Conservation (phyloP, 2,329 filamentous ascomycete genomes). For the Achaetomium macrosporum region DNA sequence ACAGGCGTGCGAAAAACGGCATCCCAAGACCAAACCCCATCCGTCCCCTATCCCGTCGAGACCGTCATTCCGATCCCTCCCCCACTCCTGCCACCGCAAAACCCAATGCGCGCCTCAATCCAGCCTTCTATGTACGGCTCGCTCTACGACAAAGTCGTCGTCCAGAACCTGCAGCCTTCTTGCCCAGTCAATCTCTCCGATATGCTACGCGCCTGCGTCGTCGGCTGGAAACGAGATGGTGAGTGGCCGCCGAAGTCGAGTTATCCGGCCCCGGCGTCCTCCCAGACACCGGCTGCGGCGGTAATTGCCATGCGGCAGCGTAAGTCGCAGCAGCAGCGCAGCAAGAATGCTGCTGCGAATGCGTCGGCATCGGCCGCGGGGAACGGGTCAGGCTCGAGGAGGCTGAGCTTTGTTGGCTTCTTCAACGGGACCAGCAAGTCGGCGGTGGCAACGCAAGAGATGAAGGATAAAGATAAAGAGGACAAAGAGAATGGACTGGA, state of each 20-base stretch:
- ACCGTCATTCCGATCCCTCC: slow-evolving; percentile 65
- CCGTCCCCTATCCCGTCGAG: slow-evolving; percentile 45
- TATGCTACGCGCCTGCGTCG: slow-evolving; percentile 72
- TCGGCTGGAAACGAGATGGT: slow-evolving; percentile 87
- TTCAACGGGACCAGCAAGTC: slow-evolving; percentile 5
- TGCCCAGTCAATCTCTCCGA: slow-evolving; percentile 84
- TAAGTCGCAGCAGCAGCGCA: slow-evolving; percentile 15
- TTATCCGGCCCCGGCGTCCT: slow-evolving; percentile 10
- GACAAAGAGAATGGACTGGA: slow-evolving; percentile 4
- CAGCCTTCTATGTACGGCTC: slow-evolving; percentile 66
- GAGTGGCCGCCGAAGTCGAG: slow-evolving; percentile 73
- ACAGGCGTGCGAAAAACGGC: slow-evolving; percentile 7
- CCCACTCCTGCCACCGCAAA: slow-evolving; percentile 65
- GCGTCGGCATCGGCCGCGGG: background rate
- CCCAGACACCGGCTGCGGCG: slow-evolving; percentile 38
- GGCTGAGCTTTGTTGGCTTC: slow-evolving; percentile 24
- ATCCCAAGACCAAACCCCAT: slow-evolving; percentile 9
- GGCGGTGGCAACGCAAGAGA: slow-evolving; percentile 2
- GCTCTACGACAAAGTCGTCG: slow-evolving; percentile 84
- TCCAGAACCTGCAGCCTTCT: slow-evolving; percentile 72
- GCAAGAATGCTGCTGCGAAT: slow-evolving; percentile 25
- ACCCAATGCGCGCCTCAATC: slow-evolving; percentile 73
- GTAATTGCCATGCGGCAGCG: slow-evolving; percentile 30
- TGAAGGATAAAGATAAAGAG: slow-evolving; percentile 13
- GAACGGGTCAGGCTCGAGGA: slow-evolving; percentile 8